phyloP scores from a whole-genome alignment of 352 stramenopile species.

The Globisporangium takayamanum region DNA sequence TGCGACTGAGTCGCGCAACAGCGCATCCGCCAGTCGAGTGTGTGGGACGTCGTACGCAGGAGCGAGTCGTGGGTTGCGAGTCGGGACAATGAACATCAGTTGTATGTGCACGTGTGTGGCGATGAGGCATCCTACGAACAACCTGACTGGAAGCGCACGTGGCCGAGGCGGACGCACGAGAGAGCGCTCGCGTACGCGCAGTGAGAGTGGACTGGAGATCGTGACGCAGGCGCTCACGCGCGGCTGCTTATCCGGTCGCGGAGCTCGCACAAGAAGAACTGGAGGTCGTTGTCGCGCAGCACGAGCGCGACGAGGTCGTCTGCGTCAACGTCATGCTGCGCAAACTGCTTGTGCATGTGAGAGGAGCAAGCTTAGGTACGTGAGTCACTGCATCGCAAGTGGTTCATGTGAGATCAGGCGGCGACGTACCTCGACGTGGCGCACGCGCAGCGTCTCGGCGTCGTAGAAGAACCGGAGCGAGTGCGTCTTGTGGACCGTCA shows the following conservation, averaged over 20 bases:
- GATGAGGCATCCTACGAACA: too few species aligned
- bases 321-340: slow-evolving; percentile 19
- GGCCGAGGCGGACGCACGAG: too few species aligned
- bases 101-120: too few species aligned
- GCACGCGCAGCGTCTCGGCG: slow-evolving; percentile 40
- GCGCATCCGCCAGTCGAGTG: too few species aligned
- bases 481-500: slow-evolving; percentile 45
- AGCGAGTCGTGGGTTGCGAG: too few species aligned
- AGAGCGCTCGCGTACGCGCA: neutral
- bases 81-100: too few species aligned
- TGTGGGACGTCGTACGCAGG: too few species aligned
- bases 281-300: slow-evolving; percentile 51
- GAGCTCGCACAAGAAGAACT: slow-evolving; percentile 56
- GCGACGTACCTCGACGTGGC: slow-evolving; percentile 45
- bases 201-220: too few species aligned
- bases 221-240: neutral
- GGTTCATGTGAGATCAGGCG: neutral
- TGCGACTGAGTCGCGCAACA: too few species aligned
- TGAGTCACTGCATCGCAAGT: slow-evolving; percentile 1
- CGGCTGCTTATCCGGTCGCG: slow-evolving; percentile 31
- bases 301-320: slow-evolving; percentile 47
- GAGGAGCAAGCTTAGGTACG: neutral
- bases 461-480: slow-evolving; percentile 56
- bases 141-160: too few species aligned
- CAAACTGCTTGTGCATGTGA: slow-evolving; percentile 14